Conservation (phyloP, 2,329 filamentous ascomycete species). For the Annulohypoxylon truncatum region DNA sequence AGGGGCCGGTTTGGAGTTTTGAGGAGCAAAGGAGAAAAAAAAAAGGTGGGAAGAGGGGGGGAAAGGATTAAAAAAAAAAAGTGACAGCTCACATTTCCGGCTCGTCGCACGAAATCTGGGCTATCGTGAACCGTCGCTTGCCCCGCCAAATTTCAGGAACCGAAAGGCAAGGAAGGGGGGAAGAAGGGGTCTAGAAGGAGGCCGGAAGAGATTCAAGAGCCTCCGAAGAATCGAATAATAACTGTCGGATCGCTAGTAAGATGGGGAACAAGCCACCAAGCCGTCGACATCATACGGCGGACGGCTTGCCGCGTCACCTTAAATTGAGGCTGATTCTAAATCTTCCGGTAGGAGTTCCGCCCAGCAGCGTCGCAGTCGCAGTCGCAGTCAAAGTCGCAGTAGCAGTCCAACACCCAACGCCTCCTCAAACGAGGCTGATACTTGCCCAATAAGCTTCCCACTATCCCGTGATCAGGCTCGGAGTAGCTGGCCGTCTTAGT, state of each 20-base stretch:
- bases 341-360: slow-evolving; percentile 37
- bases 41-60: slow-evolving; percentile 13
- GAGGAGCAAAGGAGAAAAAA: slow-evolving; percentile 2
- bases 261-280: slow-evolving; percentile 25
- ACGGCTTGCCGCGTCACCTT: slow-evolving; percentile 37
- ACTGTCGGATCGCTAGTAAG: slow-evolving; percentile 25
- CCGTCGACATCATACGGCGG: slow-evolving; percentile 38
- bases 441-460: slow-evolving; percentile 25
- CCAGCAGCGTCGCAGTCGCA: slow-evolving; percentile 27
- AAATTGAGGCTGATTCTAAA: slow-evolving; percentile 41
- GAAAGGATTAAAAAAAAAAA: slow-evolving; percentile 11
- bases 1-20: slow-evolving; percentile 23
- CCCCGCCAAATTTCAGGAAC: slow-evolving; percentile 39
- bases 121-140: slow-evolving; percentile 30
- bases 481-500: slow-evolving; percentile 30
- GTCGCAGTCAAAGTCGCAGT: too few species aligned
- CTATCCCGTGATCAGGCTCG: slow-evolving; percentile 23
- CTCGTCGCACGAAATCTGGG: slow-evolving; percentile 33
- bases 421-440: slow-evolving; percentile 40
- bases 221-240: slow-evolving; percentile 29
- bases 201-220: slow-evolving; percentile 21
- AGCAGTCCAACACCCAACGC: slow-evolving; percentile 11
- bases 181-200: slow-evolving; percentile 9
- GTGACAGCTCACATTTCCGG: slow-evolving; percentile 34
- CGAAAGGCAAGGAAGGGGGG: slow-evolving; percentile 24